A percentile compares a stretch with the other conserved stretches of the same genome.
phyloP scores from a whole-genome alignment of 139 green algal genomes.

The Asterochloris sp. region DNA sequence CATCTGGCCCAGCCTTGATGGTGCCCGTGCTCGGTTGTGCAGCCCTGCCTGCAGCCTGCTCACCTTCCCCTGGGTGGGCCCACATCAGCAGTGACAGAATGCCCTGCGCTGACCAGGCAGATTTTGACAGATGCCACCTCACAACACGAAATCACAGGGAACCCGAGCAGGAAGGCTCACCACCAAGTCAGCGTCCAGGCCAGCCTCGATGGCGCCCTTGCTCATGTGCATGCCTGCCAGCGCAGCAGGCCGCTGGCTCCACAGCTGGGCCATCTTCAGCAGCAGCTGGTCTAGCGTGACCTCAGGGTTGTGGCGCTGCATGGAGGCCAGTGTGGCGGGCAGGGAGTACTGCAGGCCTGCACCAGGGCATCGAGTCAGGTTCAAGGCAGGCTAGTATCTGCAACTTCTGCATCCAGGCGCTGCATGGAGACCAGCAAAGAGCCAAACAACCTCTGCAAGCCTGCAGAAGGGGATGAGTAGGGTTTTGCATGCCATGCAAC shows the following conservation, averaged over 20 bases:
- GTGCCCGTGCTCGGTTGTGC: too few species aligned
- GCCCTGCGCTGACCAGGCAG: too few species aligned
- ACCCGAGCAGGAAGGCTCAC: slow-evolving; percentile 32
- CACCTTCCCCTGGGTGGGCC: too few species aligned
- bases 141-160: background rate
- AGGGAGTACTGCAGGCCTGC: slow-evolving; percentile 83
- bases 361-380: background rate
- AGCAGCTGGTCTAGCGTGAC: background rate
- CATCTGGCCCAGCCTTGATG: too few species aligned
- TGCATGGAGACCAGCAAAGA: background rate
- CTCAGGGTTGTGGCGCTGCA: slow-evolving; percentile 15
- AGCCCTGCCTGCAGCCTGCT: too few species aligned
- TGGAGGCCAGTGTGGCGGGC: slow-evolving; percentile 74
- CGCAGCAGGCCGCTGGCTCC: slow-evolving; percentile 49
- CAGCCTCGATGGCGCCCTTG: slow-evolving; percentile 70
- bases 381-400: background rate
- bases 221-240: slow-evolving; percentile 48
- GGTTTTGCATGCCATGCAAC: too few species aligned
- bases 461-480: too few species aligned
- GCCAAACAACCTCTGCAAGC: background rate
- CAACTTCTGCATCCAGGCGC: background rate
- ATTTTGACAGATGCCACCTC: too few species aligned
- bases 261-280: slow-evolving; percentile 27
- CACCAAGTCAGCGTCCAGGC: slow-evolving; percentile 87
- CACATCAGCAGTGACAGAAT: too few species aligned